phyloP scores from a whole-genome alignment of 192 early-diverging fungal genomes.

The Glomus cerebriforme region DNA sequence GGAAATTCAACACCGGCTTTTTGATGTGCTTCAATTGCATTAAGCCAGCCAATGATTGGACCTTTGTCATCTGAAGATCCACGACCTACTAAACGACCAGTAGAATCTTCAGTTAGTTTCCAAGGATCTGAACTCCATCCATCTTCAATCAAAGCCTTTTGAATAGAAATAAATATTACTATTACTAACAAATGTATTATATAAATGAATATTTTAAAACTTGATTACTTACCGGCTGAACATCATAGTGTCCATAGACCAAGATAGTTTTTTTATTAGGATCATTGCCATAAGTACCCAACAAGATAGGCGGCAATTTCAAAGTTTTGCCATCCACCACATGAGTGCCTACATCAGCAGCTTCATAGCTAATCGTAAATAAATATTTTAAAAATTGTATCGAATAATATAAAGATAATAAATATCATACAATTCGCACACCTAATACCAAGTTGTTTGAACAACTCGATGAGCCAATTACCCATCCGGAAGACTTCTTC shows the following conservation, averaged over 20 bases:
- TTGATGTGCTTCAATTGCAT: conserved; percentile 93
- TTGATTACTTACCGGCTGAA: conserved; percentile 77
- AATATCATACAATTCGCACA: conserved; percentile 35
- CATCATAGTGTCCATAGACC: conserved; percentile 98
- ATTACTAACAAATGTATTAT: conserved; percentile 3
- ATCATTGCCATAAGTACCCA: conserved; percentile 89
- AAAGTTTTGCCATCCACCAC: conserved; percentile 74
- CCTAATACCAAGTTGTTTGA: conserved; percentile 72
- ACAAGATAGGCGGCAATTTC: conserved; percentile 88
- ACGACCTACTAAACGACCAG: conserved; percentile 85
- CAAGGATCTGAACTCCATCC: conserved; percentile 95
- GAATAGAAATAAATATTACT: neutral
- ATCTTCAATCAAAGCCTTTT: conserved; percentile 68
- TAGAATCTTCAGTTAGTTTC: conserved; percentile 79
- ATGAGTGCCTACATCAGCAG: conserved; percentile 81
- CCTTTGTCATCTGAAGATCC: conserved; percentile 98
- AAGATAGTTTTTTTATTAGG: conserved; percentile 93
- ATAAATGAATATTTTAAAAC: neutral
- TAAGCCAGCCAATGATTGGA: conserved; percentile 96
- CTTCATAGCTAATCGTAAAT: conserved; percentile 46
- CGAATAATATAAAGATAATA: neutral
- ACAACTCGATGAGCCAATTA: conserved; percentile 77
- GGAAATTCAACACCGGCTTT: conserved; percentile 87
- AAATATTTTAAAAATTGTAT: neutral
- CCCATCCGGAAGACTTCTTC: conserved; percentile 88